Conservation (phyloP, 345 rosid species). For the Clarkia xantiana region DNA sequence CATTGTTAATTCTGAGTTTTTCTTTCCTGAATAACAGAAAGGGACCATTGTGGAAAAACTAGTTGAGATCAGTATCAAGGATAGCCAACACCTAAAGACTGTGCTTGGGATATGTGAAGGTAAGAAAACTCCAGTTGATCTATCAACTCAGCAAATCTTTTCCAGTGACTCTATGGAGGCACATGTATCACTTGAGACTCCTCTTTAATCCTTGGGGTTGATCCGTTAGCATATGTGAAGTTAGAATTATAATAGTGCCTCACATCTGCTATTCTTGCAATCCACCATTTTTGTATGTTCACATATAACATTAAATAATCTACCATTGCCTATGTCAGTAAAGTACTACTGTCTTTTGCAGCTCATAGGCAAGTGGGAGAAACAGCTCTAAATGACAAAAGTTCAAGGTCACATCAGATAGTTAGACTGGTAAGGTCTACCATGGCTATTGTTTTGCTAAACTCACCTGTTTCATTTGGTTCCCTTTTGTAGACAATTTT, state of each 20-base stretch:
- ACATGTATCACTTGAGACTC: no score
- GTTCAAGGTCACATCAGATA: slow-evolving; percentile 97
- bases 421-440: slow-evolving; percentile 62
- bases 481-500: background rate
- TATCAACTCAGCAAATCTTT: no score
- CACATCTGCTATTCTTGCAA: background rate
- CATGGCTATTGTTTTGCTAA: no score
- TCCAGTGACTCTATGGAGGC: no score
- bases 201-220: no score
- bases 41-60: slow-evolving; percentile 80
- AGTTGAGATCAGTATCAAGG: slow-evolving; percentile 65
- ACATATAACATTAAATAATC: background rate
- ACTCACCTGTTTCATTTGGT: no score
- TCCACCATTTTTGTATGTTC: background rate
- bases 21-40: slow-evolving; percentile 34
- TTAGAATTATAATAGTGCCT: background rate
- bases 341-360: slow-evolving; percentile 19
- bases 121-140: slow-evolving; percentile 7
- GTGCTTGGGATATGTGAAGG: slow-evolving; percentile 86
- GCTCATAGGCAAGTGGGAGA: slow-evolving; percentile 97
- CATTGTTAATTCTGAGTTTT: background rate
- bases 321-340: background rate
- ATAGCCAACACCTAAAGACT: slow-evolving; percentile 61
- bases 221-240: background rate
- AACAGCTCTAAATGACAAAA: slow-evolving; percentile 79